Conservation (phyloP, 2,329 filamentous ascomycete genomes). For the Scortechinia acanthostroma region DNA sequence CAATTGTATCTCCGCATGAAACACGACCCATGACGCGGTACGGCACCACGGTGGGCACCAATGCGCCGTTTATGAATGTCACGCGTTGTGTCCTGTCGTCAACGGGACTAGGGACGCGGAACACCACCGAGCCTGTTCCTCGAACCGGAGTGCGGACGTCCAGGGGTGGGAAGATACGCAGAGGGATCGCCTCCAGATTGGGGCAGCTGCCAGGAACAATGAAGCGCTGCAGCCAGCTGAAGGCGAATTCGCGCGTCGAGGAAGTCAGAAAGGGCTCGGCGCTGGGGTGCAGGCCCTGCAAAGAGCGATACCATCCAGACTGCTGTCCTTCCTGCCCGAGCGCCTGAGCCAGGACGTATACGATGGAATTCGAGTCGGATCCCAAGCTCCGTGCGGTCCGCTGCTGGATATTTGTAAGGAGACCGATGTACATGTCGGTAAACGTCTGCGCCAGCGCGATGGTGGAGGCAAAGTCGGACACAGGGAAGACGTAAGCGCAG, state of each 20-base stretch:
- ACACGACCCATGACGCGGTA: constrained; percentile 33
- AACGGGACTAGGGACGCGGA: constrained; percentile 32
- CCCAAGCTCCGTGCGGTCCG: constrained; percentile 48
- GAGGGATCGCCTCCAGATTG: constrained; percentile 35
- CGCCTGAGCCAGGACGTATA: constrained; percentile 49
- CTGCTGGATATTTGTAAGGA: constrained; percentile 55
- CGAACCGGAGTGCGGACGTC: constrained; percentile 31
- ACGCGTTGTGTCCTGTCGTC: constrained; percentile 17
- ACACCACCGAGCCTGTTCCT: constrained; percentile 38
- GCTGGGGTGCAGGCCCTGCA: constrained; percentile 48
- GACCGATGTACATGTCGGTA: constrained; percentile 63
- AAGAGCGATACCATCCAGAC: constrained; percentile 58
- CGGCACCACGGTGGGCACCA: constrained; percentile 32
- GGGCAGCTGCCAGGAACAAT: constrained; percentile 52
- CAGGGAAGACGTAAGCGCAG: constrained; percentile 61
- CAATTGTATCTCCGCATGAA: constrained; percentile 20
- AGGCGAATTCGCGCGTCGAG: constrained; percentile 55
- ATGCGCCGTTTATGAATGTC: constrained; percentile 40
- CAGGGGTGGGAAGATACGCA: constrained; percentile 49
- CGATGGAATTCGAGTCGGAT: constrained; percentile 36
- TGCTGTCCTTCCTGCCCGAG: constrained; percentile 73
- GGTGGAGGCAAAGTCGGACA: constrained; percentile 44
- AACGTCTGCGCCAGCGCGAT: constrained; percentile 57
- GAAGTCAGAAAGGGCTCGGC: constrained; percentile 63
- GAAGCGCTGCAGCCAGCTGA: constrained; percentile 53